Base-by-base conservation (phyloP, 352 stramenopile species). In the Phytophthora sojae region DNA sequence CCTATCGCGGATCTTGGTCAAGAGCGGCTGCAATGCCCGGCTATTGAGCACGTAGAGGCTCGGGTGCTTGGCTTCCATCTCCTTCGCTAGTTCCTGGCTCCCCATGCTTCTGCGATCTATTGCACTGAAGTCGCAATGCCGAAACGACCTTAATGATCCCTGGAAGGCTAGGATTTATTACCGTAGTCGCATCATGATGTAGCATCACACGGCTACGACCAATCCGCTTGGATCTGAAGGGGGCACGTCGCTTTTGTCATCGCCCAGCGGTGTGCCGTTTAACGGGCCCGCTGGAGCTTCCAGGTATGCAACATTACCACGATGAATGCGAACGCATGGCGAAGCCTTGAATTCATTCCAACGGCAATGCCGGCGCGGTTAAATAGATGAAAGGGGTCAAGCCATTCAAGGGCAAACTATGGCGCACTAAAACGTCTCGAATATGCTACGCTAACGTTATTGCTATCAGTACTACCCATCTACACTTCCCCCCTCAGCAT, bases 41-140 rank as follows among this genome's bases (percentile, higher is more conserved):
- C 89, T 82, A 67, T 87, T 81, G 56, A 93, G 81, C 69, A 93
- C 83, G 19, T 82, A 64, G 4, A 93, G 70, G 61, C 83, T 88
- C 42, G 68, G 51, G 65, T 89, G 83, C 70, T 79, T 79, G 49
- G 55, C 26, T 67, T 93, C 80, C 42, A 93, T 76, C 30, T 83
- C 67, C 26, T 69, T 71, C 49, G 82, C 73, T 55, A 80, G 70
- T 65, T 64, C 75, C 8, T 42, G 19, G 45, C 32, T 80, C 35
- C 68, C 81, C 77, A 89, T 89, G 15, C 30, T 47, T 60, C 6
- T 17, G 17, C n/a, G 44, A 25, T 51, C 19, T 6, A 51, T 26
- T 26, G 25, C 17, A n/a, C 37, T 17, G 12, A 45, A 45, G 37
- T 5, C 37, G 15, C 37, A 45, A 45, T n/a, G 37, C 25, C n/a